Conservation (phyloP, 139 green algal genomes). For the Spirogloea muscicola region DNA sequence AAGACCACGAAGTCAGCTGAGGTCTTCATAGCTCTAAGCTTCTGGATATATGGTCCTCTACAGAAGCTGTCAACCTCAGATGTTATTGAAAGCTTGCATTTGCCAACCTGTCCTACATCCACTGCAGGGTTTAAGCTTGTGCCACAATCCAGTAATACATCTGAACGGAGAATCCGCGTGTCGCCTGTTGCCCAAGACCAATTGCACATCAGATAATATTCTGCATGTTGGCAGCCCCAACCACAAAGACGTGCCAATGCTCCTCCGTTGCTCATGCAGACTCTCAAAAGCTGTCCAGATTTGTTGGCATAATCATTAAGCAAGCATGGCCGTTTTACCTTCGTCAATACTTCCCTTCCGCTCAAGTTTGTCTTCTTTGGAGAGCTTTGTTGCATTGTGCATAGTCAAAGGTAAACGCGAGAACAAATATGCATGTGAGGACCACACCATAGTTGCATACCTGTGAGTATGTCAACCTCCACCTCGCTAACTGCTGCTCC, state of each 20-base stretch:
- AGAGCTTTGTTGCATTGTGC: too few species aligned
- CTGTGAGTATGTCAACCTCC: slow-evolving; percentile 61
- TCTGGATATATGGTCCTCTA: background rate
- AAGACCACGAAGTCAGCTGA: background rate
- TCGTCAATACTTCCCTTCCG: background rate
- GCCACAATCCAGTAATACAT: slow-evolving; percentile 61
- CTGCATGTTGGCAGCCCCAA: background rate
- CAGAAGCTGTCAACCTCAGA: background rate
- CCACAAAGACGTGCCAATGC: background rate
- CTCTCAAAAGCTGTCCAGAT: too few species aligned
- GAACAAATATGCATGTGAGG: background rate
- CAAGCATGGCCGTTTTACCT: background rate
- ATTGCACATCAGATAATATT: background rate
- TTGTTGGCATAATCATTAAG: background rate
- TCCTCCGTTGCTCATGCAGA: too few species aligned
- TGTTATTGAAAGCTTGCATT: too few species aligned
- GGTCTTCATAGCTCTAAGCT: background rate
- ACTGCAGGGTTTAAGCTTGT: slow-evolving; percentile 61
- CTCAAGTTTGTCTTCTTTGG: too few species aligned
- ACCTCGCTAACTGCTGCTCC: slow-evolving; percentile 47
- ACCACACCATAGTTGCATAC: background rate
- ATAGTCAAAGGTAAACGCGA: background rate
- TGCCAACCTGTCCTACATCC: slow-evolving; percentile 60
- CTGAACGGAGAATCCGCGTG: slow-evolving; percentile 48
- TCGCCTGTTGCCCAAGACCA: slow-evolving; percentile 44